Conservation (phyloP, 495 filamentous ascomycete genomes). For the Copromyces sp. region DNA sequence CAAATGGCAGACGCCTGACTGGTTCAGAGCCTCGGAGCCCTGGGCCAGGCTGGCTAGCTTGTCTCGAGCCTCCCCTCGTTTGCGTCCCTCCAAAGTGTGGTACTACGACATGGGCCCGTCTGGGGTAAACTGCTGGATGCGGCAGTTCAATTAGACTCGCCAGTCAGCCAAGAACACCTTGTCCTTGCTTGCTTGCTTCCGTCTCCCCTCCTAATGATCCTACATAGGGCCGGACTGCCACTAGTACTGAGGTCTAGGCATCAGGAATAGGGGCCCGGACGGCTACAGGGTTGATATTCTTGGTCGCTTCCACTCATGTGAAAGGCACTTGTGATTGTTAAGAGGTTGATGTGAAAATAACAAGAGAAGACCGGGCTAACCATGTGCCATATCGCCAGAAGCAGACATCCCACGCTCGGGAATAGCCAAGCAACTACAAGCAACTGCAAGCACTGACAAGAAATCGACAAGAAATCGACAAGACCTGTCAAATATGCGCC, state of each 20-base stretch:
- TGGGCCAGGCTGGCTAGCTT: neutral
- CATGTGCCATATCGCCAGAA: neutral
- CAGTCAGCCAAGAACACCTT: neutral
- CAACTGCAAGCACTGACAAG: neutral
- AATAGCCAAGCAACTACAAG: neutral
- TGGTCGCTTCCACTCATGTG: neutral
- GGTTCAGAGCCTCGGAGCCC: neutral
- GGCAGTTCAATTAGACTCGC: neutral
- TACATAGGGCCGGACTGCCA: neutral
- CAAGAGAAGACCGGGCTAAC: neutral
- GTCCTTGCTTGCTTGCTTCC: neutral
- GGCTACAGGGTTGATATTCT: neutral
- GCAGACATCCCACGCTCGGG: neutral
- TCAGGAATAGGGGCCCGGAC: neutral
- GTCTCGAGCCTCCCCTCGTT: neutral
- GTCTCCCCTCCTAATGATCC: neutral
- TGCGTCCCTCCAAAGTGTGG: neutral
- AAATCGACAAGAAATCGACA: neutral
- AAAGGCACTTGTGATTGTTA: neutral
- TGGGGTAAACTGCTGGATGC: neutral
- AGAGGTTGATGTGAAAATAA: neutral
- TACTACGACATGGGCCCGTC: neutral
- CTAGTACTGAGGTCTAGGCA: neutral
- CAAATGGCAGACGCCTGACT: neutral
- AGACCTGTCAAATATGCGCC: neutral